phyloP scores from a whole-genome alignment of 2,329 filamentous ascomycete genomes.

The Trichoderma atroviride region DNA sequence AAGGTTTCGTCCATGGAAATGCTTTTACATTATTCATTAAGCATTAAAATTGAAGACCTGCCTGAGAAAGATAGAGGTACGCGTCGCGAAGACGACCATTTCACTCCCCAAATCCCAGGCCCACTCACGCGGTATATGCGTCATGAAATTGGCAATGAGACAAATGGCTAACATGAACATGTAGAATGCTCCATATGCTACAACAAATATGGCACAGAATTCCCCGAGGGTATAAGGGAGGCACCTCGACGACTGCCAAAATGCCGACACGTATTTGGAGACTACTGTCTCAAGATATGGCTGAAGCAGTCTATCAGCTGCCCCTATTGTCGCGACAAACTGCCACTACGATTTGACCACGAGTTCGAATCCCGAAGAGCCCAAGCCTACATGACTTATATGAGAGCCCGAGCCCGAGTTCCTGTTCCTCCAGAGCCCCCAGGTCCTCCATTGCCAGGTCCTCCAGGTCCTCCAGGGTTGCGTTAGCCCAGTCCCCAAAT shows the following conservation, averaged over 20 bases:
- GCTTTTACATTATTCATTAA: constrained; percentile 51
- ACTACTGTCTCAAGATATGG: constrained; percentile 68
- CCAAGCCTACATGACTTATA: constrained; percentile 39
- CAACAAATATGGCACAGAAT: constrained; percentile 60
- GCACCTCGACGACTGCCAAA: constrained; percentile 60
- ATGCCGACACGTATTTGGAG: constrained; percentile 66
- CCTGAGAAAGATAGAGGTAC: constrained; percentile 53
- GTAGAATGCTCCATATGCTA: constrained; percentile 66
- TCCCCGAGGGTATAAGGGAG: constrained; percentile 61
- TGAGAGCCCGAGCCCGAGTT: constrained; percentile 34
- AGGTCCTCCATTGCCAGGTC: no score
- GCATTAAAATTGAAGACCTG: constrained; percentile 49
- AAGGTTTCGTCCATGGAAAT: constrained; percentile 53
- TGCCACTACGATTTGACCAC: constrained; percentile 52
- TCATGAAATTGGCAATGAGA: neutral
- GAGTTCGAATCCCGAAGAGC: constrained; percentile 28
- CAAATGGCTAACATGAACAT: constrained; percentile 26
- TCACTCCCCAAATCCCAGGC: neutral
- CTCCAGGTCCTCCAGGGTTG: constrained; percentile 30
- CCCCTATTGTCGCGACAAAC: constrained; percentile 65
- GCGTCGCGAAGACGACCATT: constrained; percentile 30
- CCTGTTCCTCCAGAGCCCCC: no score
- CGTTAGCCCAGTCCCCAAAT: neutral
- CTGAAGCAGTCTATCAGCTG: constrained; percentile 64
- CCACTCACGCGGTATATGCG: neutral